Evolutionary conservation across 805 yeast species (phyloP).

Genomic region (Candida nonsorbophila): DNA sequence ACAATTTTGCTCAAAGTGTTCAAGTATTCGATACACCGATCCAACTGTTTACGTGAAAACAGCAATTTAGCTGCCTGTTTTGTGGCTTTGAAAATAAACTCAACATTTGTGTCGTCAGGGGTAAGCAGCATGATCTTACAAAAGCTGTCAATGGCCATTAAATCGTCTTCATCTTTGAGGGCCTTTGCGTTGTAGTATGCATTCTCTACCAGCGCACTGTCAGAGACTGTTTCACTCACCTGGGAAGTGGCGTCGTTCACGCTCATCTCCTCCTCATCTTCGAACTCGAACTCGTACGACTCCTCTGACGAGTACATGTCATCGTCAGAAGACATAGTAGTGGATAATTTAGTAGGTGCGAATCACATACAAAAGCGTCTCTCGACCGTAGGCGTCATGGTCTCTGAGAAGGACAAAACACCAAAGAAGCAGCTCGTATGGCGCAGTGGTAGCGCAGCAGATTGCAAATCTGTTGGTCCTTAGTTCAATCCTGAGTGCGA

Average conservation of each 20-base stretch:
- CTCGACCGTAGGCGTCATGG: too few species aligned
- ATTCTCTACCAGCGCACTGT: slow-evolving; percentile 17
- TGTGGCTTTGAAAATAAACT: slow-evolving; percentile 24
- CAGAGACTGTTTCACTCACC: slow-evolving; percentile 18
- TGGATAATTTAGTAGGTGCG: neutral
- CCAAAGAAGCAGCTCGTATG: slow-evolving; percentile 40
- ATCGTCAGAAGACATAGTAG: slow-evolving; percentile 30
- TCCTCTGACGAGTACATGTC: slow-evolving; percentile 33
- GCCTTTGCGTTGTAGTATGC: slow-evolving; percentile 34
- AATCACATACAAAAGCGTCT: too few species aligned
- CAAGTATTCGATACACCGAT: slow-evolving; percentile 17
- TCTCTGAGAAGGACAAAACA: neutral
- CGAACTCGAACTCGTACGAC: slow-evolving; percentile 38
- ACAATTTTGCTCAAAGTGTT: slow-evolving; percentile 13
- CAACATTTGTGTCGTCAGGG: slow-evolving; percentile 6
- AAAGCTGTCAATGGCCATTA: slow-evolving; percentile 18
- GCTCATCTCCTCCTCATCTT: slow-evolving; percentile 20
- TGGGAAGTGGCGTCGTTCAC: slow-evolving; percentile 21
- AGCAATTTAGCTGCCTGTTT: slow-evolving; percentile 38
- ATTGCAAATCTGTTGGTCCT: slow-evolving; percentile 98
- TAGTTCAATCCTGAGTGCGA: slow-evolving; percentile 93
- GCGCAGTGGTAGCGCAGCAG: slow-evolving; percentile 99
- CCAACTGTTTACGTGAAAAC: slow-evolving; percentile 17
- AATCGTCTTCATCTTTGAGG: slow-evolving; percentile 26
- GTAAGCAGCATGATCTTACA: slow-evolving; percentile 10